A percentile compares a stretch with the other conserved stretches of the same genome.
Evolutionary conservation across 2,329 filamentous ascomycete species (phyloP).

Genomic region (Fusarium agapanthi): DNA sequence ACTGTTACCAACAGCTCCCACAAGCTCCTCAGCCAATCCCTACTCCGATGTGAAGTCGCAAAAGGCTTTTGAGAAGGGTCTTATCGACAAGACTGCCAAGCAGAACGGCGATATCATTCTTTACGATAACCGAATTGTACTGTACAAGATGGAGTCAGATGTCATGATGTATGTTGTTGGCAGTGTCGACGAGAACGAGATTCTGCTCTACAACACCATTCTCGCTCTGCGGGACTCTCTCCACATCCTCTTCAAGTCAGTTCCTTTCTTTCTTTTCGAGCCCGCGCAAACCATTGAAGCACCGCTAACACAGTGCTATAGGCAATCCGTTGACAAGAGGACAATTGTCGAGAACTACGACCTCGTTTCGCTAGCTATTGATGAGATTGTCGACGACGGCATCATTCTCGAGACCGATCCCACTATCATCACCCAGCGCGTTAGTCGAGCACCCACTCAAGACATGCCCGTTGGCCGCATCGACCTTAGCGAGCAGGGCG

Average conservation of each 20-base stretch:
- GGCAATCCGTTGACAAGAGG: conserved; percentile 95
- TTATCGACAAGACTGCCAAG: conserved; percentile 95
- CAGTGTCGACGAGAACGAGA: conserved; percentile 92
- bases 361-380: conserved; percentile 89
- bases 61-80: conserved; percentile 95
- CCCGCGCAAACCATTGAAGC: background rate
- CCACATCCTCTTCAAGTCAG: conserved; percentile 90
- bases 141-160: conserved; percentile 98
- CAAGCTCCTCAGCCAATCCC: conserved; percentile 71
- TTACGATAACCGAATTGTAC: conserved; percentile 94
- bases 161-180: conserved; percentile 96
- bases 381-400: conserved; percentile 94
- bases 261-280: background rate
- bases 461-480: conserved; percentile 94
- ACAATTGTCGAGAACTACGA: conserved; percentile 99
- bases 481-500: conserved; percentile 93
- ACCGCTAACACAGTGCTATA: conserved; percentile 48
- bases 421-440: conserved; percentile 89
- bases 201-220: conserved; percentile 93
- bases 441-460: conserved; percentile 89
- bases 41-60: conserved; percentile 93
- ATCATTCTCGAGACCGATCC: conserved; percentile 98
- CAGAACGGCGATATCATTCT: conserved; percentile 95
- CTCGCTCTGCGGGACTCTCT: conserved; percentile 89
- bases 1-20: conserved; percentile 41